A percentile compares a stretch with the other conserved stretches of the same genome.
Evolutionary conservation across 345 rosid species (phyloP).

Genomic region (Rhodomyrtus tomentosa): DNA sequence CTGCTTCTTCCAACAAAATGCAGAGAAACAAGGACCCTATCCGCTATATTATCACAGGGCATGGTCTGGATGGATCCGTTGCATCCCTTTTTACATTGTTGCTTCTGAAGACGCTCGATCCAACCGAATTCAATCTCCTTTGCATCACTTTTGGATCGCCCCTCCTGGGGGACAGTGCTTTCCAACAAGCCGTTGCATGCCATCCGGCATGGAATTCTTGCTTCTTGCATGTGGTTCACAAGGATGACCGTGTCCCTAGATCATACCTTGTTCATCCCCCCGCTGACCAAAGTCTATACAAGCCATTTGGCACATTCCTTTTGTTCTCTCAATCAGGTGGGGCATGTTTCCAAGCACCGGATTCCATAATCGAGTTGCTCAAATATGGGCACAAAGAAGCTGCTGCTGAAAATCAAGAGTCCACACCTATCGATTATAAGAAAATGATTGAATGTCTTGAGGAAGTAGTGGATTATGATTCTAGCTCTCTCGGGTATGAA

Average conservation of each 20-base stretch:
- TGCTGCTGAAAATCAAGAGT: background rate
- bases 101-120: constrained; percentile 33
- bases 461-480: too few species aligned
- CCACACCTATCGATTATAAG: constrained; percentile 8
- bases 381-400: background rate
- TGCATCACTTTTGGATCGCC: constrained; percentile 70
- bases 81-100: constrained; percentile 60
- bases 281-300: background rate
- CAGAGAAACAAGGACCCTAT: background rate
- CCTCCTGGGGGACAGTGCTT: constrained; percentile 22
- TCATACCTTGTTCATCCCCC: background rate
- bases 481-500: too few species aligned
- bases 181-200: constrained; percentile 19
- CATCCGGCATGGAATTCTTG: constrained; percentile 28
- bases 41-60: constrained; percentile 35
- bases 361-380: constrained; percentile 10
- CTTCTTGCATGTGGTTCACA: constrained; percentile 42
- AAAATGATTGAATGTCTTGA: too few species aligned
- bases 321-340: constrained; percentile 22
- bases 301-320: constrained; percentile 49
- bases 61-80: constrained; percentile 43
- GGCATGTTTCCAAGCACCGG: constrained; percentile 37
- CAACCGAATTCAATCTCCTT: background rate
- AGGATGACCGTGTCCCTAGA: constrained; percentile 10
- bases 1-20: too few species aligned